Conservation (phyloP, 2,329 filamentous ascomycete species). For the Ascochyta pisi region DNA sequence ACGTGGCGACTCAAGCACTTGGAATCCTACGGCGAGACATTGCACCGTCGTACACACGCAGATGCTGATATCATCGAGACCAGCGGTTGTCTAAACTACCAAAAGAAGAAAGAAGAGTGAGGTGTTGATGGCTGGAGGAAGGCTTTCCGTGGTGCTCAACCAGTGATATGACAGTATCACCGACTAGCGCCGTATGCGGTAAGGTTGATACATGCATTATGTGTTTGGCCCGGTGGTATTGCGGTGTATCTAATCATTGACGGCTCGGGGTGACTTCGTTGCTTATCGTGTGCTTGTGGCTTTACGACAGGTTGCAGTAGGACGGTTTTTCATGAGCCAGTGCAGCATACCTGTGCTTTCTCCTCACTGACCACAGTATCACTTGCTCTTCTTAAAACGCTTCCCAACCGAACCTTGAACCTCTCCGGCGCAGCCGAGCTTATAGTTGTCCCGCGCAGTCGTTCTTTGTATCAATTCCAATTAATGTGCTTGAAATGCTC, state of each 20-base stretch:
- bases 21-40: background rate
- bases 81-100: background rate
- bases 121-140: slow-evolving; percentile 7
- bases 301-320: background rate
- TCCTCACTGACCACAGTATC: background rate
- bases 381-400: background rate
- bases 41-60: background rate
- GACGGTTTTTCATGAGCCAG: background rate
- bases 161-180: background rate
- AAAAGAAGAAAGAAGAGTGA: slow-evolving; percentile 3
- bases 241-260: background rate
- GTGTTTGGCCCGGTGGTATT: background rate
- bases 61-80: background rate
- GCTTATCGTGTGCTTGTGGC: background rate
- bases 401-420: background rate
- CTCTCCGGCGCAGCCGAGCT: background rate
- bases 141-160: slow-evolving; percentile 5
- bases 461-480: background rate
- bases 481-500: background rate
- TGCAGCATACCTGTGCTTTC: background rate
- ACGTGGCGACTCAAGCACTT: background rate
- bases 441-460: background rate
- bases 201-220: slow-evolving; percentile 8
- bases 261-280: background rate
- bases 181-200: slow-evolving; percentile 10